A percentile compares a stretch with the other conserved stretches of the same genome.
These are phyloP conservation scores for Cryphonectria carpinicola DNA, from an alignment of 2,329 filamentous ascomycete species.

Conservation along the genomic window DNA sequence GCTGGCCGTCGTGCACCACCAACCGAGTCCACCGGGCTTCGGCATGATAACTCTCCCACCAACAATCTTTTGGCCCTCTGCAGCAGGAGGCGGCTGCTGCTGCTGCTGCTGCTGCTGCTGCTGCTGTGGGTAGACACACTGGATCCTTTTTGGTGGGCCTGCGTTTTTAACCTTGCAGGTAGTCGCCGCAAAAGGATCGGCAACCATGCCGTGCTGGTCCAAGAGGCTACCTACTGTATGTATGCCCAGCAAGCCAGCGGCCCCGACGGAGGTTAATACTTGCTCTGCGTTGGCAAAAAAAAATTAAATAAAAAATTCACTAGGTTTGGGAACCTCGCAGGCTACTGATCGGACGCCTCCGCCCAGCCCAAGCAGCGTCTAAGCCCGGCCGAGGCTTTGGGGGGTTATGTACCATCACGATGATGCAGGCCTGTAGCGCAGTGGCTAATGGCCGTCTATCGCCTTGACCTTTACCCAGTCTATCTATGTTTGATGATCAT, in stretches of 20 bases:
- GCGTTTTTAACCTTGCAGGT: conserved; percentile 3
- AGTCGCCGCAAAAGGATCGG: not conserved
- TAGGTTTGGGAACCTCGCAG: not conserved
- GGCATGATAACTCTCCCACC: conserved; percentile 8
- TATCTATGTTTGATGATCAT: not conserved
- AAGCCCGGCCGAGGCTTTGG: not conserved
- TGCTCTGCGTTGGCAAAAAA: not conserved
- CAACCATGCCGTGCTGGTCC: not conserved
- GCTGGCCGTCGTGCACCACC: conserved; percentile 9
- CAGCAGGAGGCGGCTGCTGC: not conserved
- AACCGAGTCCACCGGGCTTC: conserved; percentile 16
- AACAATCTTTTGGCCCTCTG: conserved; percentile 9
- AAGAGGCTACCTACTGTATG: not conserved
- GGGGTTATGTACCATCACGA: not conserved
- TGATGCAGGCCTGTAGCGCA: not conserved
- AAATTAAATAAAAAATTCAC: too few relatives aligned
- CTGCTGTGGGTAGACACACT: conserved; percentile 10
- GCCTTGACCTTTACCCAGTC: not conserved
- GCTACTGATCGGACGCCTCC: not conserved
- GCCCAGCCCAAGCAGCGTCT: not conserved
- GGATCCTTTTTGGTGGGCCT: conserved; percentile 8
- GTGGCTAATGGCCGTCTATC: not conserved
- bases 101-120: conserved; percentile 17
- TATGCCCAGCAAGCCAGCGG: not conserved
- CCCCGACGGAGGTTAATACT: not conserved